Evolutionary conservation across 192 early-diverging fungal species (phyloP), one percentile per base, ranked within the genome.

Genomic region (Backusella mclennaniae): DNA sequence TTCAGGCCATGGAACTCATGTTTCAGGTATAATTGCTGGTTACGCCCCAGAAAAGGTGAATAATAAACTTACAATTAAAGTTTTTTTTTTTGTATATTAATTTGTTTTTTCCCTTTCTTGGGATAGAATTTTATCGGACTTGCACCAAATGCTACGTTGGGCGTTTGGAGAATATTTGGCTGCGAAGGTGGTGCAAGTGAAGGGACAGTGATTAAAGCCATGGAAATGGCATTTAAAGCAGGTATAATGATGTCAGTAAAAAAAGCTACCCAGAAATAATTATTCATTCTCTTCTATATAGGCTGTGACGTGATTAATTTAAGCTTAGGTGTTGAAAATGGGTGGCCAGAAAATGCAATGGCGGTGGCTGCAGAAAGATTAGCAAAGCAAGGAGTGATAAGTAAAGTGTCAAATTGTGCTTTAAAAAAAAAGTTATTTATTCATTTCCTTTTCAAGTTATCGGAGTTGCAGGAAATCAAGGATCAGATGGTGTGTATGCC

Each of bases 101-200:
- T 68, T 49, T 66, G 19, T 6, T 33, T 72, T 75, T 11, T 29
- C 41, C 72, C 15, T 59, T 53, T 42, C 71, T 41, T 73, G 19
- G 17, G 5, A 21, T 49, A 76, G 80, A 70, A 70, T 38, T 88
- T 89, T 36, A 77, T 82, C 0, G 92, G 92, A 17, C 86, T 93
- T 35, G 91, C 88, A 0, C 92, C 89, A 9, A 80, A 81, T 29
- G 89, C 90, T 38, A 93, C 86, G 1, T 78, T 96, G 35, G 92
- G 92, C 4, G 87, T 87, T 6, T 98, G 93, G 86, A 88, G 95
- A 69, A 86, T 96, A 29, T 92, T 94, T 81, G 93, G 94, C 5
- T 96, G 95, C 78, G 83, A 86, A 73, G 89, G 90, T 63, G 86
- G 86, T 42, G 85, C 89, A 0, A 83, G 84, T 59, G 86, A 89